phyloP scores from a whole-genome alignment of 352 stramenopile genomes.

The Globisporangium cederbergense region DNA sequence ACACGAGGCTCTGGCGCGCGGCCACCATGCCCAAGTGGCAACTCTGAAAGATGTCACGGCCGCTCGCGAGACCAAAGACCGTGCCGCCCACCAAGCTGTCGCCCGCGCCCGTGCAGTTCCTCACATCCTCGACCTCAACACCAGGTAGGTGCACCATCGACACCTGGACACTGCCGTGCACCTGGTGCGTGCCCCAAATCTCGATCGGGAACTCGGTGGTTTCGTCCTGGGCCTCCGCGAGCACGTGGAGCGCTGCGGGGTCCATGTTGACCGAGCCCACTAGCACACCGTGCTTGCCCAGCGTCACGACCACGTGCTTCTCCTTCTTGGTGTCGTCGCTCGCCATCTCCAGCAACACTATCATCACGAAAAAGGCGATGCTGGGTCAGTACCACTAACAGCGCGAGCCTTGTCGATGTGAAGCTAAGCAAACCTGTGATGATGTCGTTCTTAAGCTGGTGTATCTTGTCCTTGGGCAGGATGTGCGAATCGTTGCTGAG shows the following conservation, averaged over 20 bases:
- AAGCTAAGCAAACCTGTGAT: constrained; percentile 29
- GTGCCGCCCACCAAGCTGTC: constrained; percentile 76
- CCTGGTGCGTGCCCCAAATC: constrained; percentile 52
- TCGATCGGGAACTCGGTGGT: constrained; percentile 38
- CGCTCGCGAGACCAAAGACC: constrained; percentile 67
- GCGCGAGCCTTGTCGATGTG: background rate
- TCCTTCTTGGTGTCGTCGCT: constrained; percentile 34
- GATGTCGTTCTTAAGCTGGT: constrained; percentile 60
- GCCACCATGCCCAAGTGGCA: constrained; percentile 77
- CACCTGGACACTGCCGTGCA: constrained; percentile 40
- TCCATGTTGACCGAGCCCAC: constrained; percentile 62
- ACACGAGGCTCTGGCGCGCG: constrained; percentile 61
- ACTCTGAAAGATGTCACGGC: constrained; percentile 56
- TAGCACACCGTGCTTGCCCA: constrained; percentile 73
- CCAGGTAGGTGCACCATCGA: constrained; percentile 68
- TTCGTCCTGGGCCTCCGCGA: constrained; percentile 19
- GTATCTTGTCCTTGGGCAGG: constrained; percentile 40
- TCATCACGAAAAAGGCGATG: constrained; percentile 12
- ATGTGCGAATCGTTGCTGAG: constrained; percentile 43
- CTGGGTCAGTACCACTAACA: background rate
- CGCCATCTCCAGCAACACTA: constrained; percentile 64
- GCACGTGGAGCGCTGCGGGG: constrained; percentile 22
- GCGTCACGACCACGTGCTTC: constrained; percentile 76
- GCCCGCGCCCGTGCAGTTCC: constrained; percentile 73
- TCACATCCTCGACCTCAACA: constrained; percentile 37